These are phyloP conservation scores for Sanghuangporus baumii DNA, from an alignment of 1,284 basidiomycete species.

Conservation along the genomic window DNA sequence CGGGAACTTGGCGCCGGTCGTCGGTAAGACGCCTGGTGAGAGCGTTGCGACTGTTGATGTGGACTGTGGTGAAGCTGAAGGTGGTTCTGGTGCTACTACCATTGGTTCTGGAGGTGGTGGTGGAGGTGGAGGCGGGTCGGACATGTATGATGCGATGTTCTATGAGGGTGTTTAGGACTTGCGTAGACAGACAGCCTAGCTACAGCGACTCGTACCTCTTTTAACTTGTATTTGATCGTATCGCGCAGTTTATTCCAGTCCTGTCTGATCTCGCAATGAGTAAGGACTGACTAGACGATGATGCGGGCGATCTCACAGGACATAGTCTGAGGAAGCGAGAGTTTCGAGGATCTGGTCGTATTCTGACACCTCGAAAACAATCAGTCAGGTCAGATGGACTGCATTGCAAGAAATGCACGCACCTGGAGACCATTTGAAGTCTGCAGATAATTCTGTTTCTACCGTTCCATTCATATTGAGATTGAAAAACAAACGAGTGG, in stretches of 20 bases:
- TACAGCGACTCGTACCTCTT: constrained; percentile 40
- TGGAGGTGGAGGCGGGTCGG: constrained; percentile 38
- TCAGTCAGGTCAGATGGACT: background rate
- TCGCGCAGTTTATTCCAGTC: constrained; percentile 73
- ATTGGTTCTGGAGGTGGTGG: constrained; percentile 20
- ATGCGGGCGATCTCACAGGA: constrained; percentile 50
- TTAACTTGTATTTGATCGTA: constrained; percentile 65
- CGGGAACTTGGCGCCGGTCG: constrained; percentile 70
- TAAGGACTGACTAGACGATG: constrained; percentile 12
- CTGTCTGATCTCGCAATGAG: constrained; percentile 38
- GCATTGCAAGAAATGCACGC: constrained; percentile 10
- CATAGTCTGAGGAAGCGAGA: constrained; percentile 63
- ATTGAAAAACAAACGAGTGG: too few relatives aligned
- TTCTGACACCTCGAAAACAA: constrained; percentile 37
- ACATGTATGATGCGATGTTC: constrained; percentile 57
- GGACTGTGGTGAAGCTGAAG: constrained; percentile 29
- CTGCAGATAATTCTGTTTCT: constrained; percentile 18
- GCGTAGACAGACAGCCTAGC: constrained; percentile 14
- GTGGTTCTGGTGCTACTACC: constrained; percentile 19
- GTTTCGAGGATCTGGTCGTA: constrained; percentile 58
- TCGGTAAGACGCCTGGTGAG: constrained; percentile 23
- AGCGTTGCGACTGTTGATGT: constrained; percentile 12
- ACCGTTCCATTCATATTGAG: constrained; percentile 4
- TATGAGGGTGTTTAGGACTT: constrained; percentile 25
- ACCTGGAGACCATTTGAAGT: constrained; percentile 46